Conservation (phyloP, 805 yeast genomes). For the Ogataea zsoltii region DNA sequence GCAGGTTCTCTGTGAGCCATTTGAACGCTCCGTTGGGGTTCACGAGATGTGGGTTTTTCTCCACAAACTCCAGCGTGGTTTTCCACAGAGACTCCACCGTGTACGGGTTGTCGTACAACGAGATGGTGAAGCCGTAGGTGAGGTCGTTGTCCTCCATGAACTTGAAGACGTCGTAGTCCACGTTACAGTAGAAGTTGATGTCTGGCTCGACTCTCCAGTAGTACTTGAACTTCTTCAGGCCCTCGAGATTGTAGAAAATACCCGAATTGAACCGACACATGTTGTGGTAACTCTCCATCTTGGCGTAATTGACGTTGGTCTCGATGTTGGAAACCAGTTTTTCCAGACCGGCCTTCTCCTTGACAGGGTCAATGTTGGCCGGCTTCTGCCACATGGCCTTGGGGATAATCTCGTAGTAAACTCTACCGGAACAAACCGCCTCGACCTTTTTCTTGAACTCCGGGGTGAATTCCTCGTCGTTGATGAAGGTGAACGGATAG, state of each 20-base stretch:
- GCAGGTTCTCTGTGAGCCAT: constrained; percentile 74
- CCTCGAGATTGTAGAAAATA: constrained; percentile 72
- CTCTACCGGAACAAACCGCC: constrained; percentile 34
- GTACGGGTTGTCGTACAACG: constrained; percentile 60
- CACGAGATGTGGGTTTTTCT: constrained; percentile 56
- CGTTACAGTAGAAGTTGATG: constrained; percentile 70
- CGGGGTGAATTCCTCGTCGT: constrained; percentile 64
- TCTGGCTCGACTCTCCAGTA: constrained; percentile 95
- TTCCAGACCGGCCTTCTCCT: constrained; percentile 20
- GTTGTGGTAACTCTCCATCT: constrained; percentile 73
- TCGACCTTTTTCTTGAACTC: constrained; percentile 51
- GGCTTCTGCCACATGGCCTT: constrained; percentile 64
- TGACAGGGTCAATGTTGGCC: constrained; percentile 45
- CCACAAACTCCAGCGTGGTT: constrained; percentile 62
- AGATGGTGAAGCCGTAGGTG: constrained; percentile 74
- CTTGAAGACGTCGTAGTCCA: constrained; percentile 77
- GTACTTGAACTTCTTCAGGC: constrained; percentile 70
- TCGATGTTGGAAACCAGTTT: constrained; percentile 33
- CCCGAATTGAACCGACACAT: constrained; percentile 92
- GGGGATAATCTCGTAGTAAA: constrained; percentile 34
- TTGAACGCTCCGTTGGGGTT: constrained; percentile 64
- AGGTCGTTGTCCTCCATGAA: constrained; percentile 75
- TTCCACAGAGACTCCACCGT: constrained; percentile 82
- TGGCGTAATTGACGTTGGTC: constrained; percentile 67
- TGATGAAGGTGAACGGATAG: constrained; percentile 77